phyloP scores from a whole-genome alignment of 2,329 filamentous ascomycete genomes.

The Drechslerella stenobrocha region DNA sequence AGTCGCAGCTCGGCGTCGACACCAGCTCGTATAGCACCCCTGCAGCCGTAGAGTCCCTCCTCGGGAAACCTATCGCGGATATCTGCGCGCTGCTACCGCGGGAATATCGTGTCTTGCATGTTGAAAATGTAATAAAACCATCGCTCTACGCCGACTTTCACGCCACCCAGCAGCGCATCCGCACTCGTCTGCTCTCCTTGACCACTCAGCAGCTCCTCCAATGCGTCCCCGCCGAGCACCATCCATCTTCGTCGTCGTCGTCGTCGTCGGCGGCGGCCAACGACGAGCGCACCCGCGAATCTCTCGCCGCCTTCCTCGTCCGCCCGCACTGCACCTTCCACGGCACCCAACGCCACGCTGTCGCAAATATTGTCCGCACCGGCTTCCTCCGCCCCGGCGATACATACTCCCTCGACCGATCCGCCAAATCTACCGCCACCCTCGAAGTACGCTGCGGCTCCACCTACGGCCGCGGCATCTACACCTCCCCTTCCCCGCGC shows the following conservation, averaged over 20 bases:
- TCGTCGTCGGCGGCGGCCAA: conserved; percentile 10
- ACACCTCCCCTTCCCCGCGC: conserved; percentile 57
- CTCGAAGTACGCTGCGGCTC: conserved; percentile 55
- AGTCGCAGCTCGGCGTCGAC: conserved; percentile 43
- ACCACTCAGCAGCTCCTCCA: conserved; percentile 31
- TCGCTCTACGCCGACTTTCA: conserved; percentile 55
- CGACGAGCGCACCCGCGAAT: conserved; percentile 52
- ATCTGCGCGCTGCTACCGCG: conserved; percentile 54
- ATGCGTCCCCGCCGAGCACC: conserved; percentile 43
- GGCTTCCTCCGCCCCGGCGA: conserved; percentile 57
- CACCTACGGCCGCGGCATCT: conserved; percentile 58
- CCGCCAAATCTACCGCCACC: conserved; percentile 52
- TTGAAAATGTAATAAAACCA: conserved; percentile 56
- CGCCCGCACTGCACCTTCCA: conserved; percentile 57
- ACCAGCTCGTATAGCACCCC: conserved; percentile 47
- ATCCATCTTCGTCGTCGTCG: conserved; percentile 1
- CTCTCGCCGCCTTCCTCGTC: conserved; percentile 56
- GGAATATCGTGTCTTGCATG: conserved; percentile 56
- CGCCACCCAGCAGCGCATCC: conserved; percentile 52
- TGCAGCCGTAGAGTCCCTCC: conserved; percentile 54
- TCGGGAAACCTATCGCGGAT: conserved; percentile 54
- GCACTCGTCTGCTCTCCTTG: conserved; percentile 49
- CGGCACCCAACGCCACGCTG: conserved; percentile 55
- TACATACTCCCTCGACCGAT: no score
- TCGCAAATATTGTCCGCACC: conserved; percentile 58